A percentile compares a stretch with the other conserved stretches of the same genome.
Conservation (phyloP, 1,139 yeast genomes). For the Debaryomyces subglobosus region DNA sequence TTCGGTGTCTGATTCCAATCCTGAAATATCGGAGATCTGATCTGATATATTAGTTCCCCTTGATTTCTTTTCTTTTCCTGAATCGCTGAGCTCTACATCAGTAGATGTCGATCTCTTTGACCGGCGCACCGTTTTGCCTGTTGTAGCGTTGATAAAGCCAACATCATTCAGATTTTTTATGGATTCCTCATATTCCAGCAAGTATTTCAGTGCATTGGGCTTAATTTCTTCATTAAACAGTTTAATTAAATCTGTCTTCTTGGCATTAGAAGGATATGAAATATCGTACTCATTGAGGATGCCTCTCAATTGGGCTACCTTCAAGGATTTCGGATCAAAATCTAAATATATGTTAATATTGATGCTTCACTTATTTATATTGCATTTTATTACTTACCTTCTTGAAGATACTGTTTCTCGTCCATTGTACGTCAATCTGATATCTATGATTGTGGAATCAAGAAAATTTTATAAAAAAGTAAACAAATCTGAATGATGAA, state of each 20-base stretch:
- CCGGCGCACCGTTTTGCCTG: constrained; percentile 2
- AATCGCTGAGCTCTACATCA: neutral
- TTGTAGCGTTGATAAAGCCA: constrained; percentile 19
- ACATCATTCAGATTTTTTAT: constrained; percentile 25
- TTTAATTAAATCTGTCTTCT: constrained; percentile 60
- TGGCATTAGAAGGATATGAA: constrained; percentile 58
- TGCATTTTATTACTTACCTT: constrained; percentile 21
- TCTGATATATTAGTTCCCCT: neutral
- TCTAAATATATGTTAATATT: constrained; percentile 32
- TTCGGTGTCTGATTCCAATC: neutral
- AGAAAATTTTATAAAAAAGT: neutral
- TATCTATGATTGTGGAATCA: constrained; percentile 1
- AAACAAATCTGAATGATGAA: constrained; percentile 1
- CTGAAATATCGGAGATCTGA: neutral
- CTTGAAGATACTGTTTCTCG: constrained; percentile 25
- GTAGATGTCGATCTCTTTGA: constrained; percentile 1
- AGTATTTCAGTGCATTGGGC: constrained; percentile 38
- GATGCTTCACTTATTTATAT: neutral
- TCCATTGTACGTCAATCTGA: constrained; percentile 20
- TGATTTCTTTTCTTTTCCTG: neutral
- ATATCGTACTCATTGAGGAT: constrained; percentile 62
- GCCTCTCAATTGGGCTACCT: constrained; percentile 65
- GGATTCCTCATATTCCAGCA: constrained; percentile 21
- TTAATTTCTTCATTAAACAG: constrained; percentile 54
- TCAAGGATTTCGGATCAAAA: constrained; percentile 64